Percentiles rank a stretch among this genome's conserved stretches.
Evolutionary conservation across 148 eudicot genomes (phyloP).

Genomic region (Beta vulgaris): DNA sequence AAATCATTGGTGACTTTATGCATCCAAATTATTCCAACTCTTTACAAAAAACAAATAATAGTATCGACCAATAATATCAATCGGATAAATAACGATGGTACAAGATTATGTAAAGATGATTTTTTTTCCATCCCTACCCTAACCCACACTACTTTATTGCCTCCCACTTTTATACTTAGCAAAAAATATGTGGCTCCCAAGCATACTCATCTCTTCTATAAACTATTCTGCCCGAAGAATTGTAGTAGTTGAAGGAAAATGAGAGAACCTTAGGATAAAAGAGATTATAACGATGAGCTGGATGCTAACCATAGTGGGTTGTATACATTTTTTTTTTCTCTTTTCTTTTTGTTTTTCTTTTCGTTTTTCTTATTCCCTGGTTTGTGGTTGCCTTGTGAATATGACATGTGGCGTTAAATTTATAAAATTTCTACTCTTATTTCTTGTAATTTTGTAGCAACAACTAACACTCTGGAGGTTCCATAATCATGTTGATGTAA

Average conservation of each 20-base stretch:
- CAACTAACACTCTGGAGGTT: conserved; percentile 7
- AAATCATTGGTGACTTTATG: too few relatives aligned
- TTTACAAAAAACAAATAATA: too few relatives aligned
- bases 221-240: neutral
- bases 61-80: too few relatives aligned
- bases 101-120: too few relatives aligned
- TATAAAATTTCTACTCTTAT: too few relatives aligned
- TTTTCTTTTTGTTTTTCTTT: neutral
- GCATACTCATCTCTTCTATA: neutral
- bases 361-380: neutral
- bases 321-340: neutral
- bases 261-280: conserved; percentile 5
- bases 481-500: neutral
- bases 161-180: neutral
- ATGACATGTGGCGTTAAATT: neutral
- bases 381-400: neutral
- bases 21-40: too few relatives aligned
- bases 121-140: too few relatives aligned
- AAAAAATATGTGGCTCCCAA: neutral
- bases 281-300: neutral
- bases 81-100: too few relatives aligned
- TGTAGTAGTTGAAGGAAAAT: conserved; percentile 4
- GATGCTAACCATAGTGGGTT: neutral
- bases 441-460: too few relatives aligned
- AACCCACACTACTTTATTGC: neutral